Conservation (phyloP, 2,329 filamentous ascomycete species). For the Penicillium sp. region DNA sequence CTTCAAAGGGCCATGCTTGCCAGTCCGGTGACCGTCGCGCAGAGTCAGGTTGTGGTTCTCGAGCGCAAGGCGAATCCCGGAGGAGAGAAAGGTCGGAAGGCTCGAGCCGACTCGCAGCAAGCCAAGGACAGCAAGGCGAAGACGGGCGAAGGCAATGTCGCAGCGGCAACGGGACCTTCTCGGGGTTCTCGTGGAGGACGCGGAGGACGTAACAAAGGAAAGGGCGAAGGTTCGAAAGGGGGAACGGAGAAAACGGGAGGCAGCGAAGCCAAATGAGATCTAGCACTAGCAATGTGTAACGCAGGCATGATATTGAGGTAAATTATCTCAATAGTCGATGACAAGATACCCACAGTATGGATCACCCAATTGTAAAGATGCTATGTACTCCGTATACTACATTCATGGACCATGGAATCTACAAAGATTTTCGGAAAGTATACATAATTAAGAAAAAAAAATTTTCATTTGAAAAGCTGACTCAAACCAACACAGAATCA, state of each 20-base stretch:
- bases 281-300: not conserved
- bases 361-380: too few relatives aligned
- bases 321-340: not conserved
- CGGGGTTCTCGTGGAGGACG: slow-evolving; percentile 23
- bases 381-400: too few relatives aligned
- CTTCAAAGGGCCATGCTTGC: slow-evolving; percentile 74
- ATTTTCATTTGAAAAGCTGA: not conserved
- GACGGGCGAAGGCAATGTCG: not conserved
- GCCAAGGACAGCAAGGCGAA: slow-evolving; percentile 6
- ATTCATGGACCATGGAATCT: too few relatives aligned
- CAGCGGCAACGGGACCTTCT: slow-evolving; percentile 10
- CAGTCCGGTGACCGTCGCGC: slow-evolving; percentile 74
- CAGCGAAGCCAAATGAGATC: slow-evolving; percentile 1
- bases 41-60: slow-evolving; percentile 79
- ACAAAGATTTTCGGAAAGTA: not conserved
- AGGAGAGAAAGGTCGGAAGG: slow-evolving; percentile 31
- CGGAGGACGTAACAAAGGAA: slow-evolving; percentile 20
- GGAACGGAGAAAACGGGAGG: not conserved
- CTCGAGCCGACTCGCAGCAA: slow-evolving; percentile 23
- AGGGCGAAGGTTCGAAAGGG: slow-evolving; percentile 11
- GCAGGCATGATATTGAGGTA: not conserved
- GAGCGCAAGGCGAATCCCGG: slow-evolving; percentile 49
- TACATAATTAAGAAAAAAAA: not conserved
- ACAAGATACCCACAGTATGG: too few relatives aligned
- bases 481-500: not conserved